Conservation (phyloP, 331 rosid species). For the Pyrus hybrid region DNA sequence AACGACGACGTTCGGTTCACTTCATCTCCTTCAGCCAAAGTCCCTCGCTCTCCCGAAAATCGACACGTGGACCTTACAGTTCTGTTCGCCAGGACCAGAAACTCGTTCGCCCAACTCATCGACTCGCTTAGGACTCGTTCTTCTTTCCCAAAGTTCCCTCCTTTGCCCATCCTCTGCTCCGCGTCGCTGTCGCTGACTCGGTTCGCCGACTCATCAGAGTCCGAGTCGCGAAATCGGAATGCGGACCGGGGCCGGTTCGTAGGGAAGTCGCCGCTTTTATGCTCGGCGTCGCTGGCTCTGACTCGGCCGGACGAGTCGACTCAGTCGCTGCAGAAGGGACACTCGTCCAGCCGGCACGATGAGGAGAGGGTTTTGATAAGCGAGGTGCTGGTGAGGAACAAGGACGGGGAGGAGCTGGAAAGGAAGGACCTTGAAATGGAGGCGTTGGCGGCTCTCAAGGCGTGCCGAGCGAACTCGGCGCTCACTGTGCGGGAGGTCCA, state of each 20-base stretch:
- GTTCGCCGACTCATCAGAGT: background rate
- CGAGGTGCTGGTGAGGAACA: conserved; percentile 89
- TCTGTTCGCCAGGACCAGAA: conserved; percentile 24
- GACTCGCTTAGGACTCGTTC: conserved; percentile 33
- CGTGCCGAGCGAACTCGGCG: conserved; percentile 84
- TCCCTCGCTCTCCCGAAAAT: conserved; percentile 35
- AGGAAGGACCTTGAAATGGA: conserved; percentile 89
- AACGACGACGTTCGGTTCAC: conserved; percentile 61
- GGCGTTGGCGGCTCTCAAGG: conserved; percentile 77
- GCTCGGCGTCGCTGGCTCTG: conserved; percentile 61
- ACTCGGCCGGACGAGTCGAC: conserved; percentile 36
- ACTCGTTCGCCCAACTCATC: conserved; percentile 48
- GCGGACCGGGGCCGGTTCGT: conserved; percentile 3
- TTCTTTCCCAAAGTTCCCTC: background rate
- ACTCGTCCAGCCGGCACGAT: conserved; percentile 39
- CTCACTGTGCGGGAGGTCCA: conserved; percentile 90
- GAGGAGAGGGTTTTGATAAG: conserved; percentile 95
- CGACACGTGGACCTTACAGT: conserved; percentile 18
- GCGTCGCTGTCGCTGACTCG: conserved; percentile 44
- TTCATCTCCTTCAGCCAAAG: conserved; percentile 50
- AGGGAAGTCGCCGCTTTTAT: conserved; percentile 46
- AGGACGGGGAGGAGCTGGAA: conserved; percentile 91
- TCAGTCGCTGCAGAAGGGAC: conserved; percentile 41
- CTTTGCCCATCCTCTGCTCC: conserved; percentile 36
- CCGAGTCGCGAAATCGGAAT: background rate